These are phyloP conservation scores for Leccinum boreale DNA, from an alignment of 768 basidiomycete genomes.

Conservation along the genomic window DNA sequence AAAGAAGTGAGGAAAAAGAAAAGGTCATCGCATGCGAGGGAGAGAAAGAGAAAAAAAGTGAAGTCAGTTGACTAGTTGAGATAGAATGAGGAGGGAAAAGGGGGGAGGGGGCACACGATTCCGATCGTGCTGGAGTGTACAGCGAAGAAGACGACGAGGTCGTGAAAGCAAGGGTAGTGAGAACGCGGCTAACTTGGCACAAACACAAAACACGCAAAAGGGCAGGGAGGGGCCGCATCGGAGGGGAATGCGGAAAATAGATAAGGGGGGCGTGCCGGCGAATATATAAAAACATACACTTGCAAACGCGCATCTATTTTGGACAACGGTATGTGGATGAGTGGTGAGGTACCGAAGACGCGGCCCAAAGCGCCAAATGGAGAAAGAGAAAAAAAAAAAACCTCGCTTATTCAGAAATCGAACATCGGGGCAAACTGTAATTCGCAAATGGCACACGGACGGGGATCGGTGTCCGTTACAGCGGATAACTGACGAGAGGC, in stretches of 20 bases:
- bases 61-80: not conserved
- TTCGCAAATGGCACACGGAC: slow-evolving; percentile 9
- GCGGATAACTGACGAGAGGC: not conserved
- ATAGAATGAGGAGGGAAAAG: not conserved
- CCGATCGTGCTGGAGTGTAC: slow-evolving; percentile 19
- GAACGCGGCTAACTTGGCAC: not conserved
- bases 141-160: slow-evolving; percentile 6
- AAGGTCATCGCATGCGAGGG: not conserved
- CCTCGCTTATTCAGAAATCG: slow-evolving; percentile 9
- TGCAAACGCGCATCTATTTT: slow-evolving; percentile 19
- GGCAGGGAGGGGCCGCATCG: not conserved
- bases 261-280: not conserved
- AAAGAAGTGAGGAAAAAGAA: not conserved
- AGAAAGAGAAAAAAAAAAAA: not conserved
- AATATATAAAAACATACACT: slow-evolving; percentile 5
- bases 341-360: slow-evolving; percentile 4
- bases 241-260: not conserved
- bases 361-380: slow-evolving; percentile 3
- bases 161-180: not conserved
- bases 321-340: slow-evolving; percentile 9
- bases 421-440: slow-evolving; percentile 18
- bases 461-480: slow-evolving; percentile 12
- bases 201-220: slow-evolving; percentile 3
- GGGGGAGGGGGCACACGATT: not conserved
- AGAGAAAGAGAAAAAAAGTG: slow-evolving; percentile 1